A percentile compares a stretch with the other conserved stretches of the same genome.
Evolutionary conservation across 352 stramenopile genomes (phyloP).

Genomic region (Pythium vanterpoolii): DNA sequence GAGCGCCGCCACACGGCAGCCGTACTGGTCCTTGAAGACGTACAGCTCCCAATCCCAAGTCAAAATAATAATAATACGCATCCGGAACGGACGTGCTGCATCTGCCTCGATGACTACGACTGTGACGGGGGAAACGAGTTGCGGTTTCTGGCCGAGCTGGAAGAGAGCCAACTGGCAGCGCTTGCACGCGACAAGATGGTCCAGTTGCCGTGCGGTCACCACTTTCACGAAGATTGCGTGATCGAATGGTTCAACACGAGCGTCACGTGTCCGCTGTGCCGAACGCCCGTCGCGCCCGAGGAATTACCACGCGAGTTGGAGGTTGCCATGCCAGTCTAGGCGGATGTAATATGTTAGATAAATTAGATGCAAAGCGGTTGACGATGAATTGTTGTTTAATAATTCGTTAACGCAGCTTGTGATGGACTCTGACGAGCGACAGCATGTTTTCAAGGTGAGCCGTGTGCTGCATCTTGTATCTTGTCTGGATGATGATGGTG

Average conservation of each 20-base stretch:
- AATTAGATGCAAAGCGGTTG: no score
- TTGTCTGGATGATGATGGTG: no score
- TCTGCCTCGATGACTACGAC: slow-evolving; percentile 22
- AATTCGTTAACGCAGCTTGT: no score
- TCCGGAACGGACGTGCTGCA: slow-evolving; percentile 25
- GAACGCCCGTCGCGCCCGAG: slow-evolving; percentile 19
- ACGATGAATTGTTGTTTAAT: no score
- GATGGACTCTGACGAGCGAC: no score
- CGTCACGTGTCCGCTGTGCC: slow-evolving; percentile 66
- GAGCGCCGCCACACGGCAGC: slow-evolving; percentile 14
- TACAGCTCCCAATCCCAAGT: neutral
- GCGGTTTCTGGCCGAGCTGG: neutral
- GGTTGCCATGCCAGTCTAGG: neutral
- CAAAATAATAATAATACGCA: neutral
- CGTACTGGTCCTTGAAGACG: slow-evolving; percentile 19
- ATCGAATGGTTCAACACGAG: slow-evolving; percentile 75
- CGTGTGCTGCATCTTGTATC: no score
- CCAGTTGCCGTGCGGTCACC: slow-evolving; percentile 57
- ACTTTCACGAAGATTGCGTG: slow-evolving; percentile 79
- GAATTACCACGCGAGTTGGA: neutral
- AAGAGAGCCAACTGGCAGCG: slow-evolving; percentile 17
- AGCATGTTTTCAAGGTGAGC: no score
- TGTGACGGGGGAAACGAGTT: slow-evolving; percentile 29
- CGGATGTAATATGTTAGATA: no score
- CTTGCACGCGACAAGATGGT: slow-evolving; percentile 42